Evolutionary conservation across 1,284 basidiomycete genomes (phyloP).

Genomic region (Irpex rosettiformis): DNA sequence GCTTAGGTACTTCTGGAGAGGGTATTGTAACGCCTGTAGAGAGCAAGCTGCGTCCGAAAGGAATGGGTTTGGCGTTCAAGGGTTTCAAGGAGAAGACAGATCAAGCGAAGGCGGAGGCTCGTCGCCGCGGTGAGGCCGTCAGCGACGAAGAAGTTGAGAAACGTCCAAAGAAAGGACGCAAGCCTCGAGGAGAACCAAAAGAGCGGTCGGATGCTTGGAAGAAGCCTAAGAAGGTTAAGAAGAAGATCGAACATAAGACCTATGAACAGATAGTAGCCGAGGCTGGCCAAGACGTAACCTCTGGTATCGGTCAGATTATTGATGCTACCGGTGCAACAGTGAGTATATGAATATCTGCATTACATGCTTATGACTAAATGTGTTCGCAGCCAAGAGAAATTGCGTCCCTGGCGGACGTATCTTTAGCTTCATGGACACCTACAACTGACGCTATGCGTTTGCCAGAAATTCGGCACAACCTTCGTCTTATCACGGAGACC

Average conservation of each 20-base stretch:
- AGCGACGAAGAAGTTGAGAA: constrained; percentile 72
- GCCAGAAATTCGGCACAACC: constrained; percentile 94
- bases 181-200: constrained; percentile 39
- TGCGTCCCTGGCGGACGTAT: constrained; percentile 76
- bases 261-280: constrained; percentile 93
- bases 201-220: constrained; percentile 75
- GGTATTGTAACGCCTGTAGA: constrained; percentile 91
- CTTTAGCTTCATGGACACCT: constrained; percentile 79
- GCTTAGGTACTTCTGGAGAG: constrained; percentile 75
- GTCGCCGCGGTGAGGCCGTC: constrained; percentile 66
- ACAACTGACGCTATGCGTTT: constrained; percentile 82
- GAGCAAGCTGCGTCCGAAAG: constrained; percentile 76
- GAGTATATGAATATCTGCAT: no score
- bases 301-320: constrained; percentile 80
- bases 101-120: constrained; percentile 83
- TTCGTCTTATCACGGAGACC: constrained; percentile 81
- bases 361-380: no score
- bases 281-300: constrained; percentile 56
- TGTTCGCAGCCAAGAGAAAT: constrained; percentile 70
- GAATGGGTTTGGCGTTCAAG: constrained; percentile 83
- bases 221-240: constrained; percentile 80
- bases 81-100: constrained; percentile 88
- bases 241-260: constrained; percentile 87
- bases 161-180: constrained; percentile 40
- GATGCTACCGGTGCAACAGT: constrained; percentile 94